Base-by-base conservation (phyloP, 2,329 filamentous ascomycete genomes). In the Aspergillus felis region DNA sequence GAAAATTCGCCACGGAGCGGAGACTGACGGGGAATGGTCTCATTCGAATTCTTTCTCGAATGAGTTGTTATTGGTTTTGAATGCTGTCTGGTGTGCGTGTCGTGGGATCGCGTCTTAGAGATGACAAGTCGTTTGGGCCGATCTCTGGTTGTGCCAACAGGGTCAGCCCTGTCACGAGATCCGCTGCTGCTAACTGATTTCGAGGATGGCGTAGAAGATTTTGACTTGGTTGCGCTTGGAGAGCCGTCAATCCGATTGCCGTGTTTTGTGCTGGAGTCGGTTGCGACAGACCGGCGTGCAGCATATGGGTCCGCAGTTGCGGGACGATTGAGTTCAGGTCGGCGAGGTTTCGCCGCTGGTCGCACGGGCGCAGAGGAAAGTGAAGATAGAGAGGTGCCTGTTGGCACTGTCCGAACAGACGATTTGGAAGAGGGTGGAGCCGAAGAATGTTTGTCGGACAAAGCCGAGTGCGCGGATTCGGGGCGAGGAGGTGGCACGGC, bases 321-420 rank as follows among this genome's bases (percentile, higher is more conserved):
- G 14, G 72, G 71, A 22, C 71, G 71, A 53, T 64, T 63, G n/a
- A 73, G 22, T 55, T 76, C 74, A n/a, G 73, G 66, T 28, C 71
- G 66, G 29, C 74, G 71, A 22, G 73, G 64, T 49, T 74, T 75
- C 51, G 67, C 66, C 4, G 64, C 69, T 4, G 77, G 81, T 51
- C 85, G 79, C 61, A 86, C 81, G 24, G 85, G 84, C 17, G 84
- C 85, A 48, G 84, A 82, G 65, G 85, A 84, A 10, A 87, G 58
- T 24, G 76, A 74, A n/a, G 74, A 74, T 27, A 71, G 58, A 55
- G 69, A 67, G 35, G 73, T 58, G 2, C 69, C 70, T 4, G 74
- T 73, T n/a, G 74, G 69, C 17, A 75, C 67, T 52, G 70, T 69
- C 50, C 74, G 67, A 42, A 68, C 60, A 25, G 74, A 58, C 48